Conservation (phyloP, 2,329 filamentous ascomycete species). For the Venturiaceae sp. region DNA sequence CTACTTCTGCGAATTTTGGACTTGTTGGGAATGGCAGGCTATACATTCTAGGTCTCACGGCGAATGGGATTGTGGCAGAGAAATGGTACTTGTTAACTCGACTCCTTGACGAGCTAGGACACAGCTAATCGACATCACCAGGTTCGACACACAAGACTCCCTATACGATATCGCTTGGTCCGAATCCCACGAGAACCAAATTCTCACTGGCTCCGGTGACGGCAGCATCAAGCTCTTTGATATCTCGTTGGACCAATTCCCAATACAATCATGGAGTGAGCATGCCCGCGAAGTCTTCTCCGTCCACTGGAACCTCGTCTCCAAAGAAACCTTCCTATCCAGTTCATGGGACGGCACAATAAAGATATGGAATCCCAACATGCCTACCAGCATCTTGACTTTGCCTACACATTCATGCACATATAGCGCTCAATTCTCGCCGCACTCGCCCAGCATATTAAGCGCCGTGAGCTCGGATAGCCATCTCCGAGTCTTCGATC, state of each 20-base stretch:
- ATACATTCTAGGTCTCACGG: constrained; percentile 73
- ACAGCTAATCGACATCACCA: constrained; percentile 24
- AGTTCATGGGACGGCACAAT: constrained; percentile 95
- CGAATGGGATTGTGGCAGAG: constrained; percentile 73
- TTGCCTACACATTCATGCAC: constrained; percentile 89
- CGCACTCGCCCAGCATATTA: constrained; percentile 75
- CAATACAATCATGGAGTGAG: constrained; percentile 85
- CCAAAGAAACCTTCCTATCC: constrained; percentile 83
- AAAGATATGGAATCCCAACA: constrained; percentile 86
- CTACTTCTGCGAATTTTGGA: constrained; percentile 87
- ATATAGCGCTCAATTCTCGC: constrained; percentile 85
- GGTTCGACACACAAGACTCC: constrained; percentile 94
- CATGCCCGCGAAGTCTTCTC: constrained; percentile 90
- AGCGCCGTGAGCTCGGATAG: constrained; percentile 86
- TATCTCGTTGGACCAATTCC: constrained; percentile 68
- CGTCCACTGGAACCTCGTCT: constrained; percentile 83
- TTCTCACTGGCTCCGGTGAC: constrained; percentile 82
- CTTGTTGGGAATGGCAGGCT: constrained; percentile 92
- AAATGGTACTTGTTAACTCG: constrained; percentile 51
- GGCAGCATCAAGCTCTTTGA: constrained; percentile 94
- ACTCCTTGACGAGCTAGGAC: constrained; percentile 13
- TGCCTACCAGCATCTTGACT: constrained; percentile 66
- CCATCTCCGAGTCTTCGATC: constrained; percentile 81
- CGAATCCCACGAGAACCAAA: constrained; percentile 91
- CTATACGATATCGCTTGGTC: constrained; percentile 95